Evolutionary conservation across 306 rosid genomes (phyloP).

Genomic region (Quercus cerris): DNA sequence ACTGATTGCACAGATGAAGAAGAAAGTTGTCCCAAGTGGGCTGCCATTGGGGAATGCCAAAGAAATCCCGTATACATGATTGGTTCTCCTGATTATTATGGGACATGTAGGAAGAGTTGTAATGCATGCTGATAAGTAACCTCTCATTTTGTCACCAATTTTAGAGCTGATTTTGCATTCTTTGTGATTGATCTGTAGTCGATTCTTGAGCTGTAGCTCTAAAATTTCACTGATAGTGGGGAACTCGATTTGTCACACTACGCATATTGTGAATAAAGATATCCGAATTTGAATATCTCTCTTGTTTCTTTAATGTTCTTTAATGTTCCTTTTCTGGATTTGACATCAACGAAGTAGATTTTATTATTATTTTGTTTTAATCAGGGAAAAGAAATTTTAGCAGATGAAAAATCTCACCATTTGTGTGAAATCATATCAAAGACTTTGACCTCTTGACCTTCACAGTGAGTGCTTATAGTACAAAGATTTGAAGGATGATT

Average conservation of each 20-base stretch:
- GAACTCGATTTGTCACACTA: not conserved
- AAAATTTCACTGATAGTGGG: not conserved
- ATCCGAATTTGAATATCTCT: not conserved
- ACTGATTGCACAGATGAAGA: slow-evolving; percentile 66
- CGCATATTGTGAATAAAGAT: not conserved
- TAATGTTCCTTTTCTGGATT: not conserved
- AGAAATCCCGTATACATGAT: slow-evolving; percentile 78
- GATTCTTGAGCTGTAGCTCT: not conserved
- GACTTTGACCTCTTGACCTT: not conserved
- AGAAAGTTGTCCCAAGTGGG: slow-evolving; percentile 63
- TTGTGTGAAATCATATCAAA: not conserved
- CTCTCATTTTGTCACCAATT: not conserved
- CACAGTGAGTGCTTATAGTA: not conserved
- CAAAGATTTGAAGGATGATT: not conserved
- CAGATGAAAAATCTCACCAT: not conserved
- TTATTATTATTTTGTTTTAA: not conserved
- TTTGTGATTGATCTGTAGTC: not conserved
- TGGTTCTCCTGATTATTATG: slow-evolving; percentile 87
- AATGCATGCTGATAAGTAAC: slow-evolving; percentile 46
- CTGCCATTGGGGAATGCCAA: slow-evolving; percentile 74
- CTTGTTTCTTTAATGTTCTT: not conserved
- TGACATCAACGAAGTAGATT: not conserved
- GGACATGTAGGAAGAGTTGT: slow-evolving; percentile 90
- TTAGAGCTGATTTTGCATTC: not conserved
- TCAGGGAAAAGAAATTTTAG: not conserved